Percentiles rank a stretch among this genome's conserved stretches.
phyloP scores from a whole-genome alignment of 2,329 filamentous ascomycete genomes.

The Pseudocercospora musae region DNA sequence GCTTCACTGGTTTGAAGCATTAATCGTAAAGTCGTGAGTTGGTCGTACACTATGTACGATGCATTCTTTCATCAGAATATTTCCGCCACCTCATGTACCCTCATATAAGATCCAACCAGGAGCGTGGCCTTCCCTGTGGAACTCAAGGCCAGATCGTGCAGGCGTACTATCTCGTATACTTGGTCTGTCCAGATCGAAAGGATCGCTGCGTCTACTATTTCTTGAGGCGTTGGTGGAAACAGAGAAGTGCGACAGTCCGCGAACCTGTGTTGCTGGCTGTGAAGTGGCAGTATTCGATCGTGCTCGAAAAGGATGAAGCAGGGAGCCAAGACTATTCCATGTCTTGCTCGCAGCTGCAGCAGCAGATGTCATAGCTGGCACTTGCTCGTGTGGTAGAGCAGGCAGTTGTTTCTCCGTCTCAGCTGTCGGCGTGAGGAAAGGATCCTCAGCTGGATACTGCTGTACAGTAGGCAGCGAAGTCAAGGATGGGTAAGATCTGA shows the following conservation, averaged over 20 bases:
- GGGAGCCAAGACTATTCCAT: background rate
- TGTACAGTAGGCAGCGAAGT: conserved; percentile 21
- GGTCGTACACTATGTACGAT: background rate
- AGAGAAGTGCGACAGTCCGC: conserved; percentile 9
- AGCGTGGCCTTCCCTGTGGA: background rate
- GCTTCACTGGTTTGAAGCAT: background rate
- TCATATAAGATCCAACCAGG: background rate
- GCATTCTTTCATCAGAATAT: background rate
- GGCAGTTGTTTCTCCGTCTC: conserved; percentile 4
- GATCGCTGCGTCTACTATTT: conserved; percentile 21
- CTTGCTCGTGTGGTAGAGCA: background rate
- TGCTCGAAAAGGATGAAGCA: background rate
- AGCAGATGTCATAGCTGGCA: background rate
- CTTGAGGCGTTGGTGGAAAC: conserved; percentile 11
- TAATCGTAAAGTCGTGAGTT: background rate
- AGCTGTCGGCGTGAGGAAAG: conserved; percentile 25
- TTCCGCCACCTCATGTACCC: background rate
- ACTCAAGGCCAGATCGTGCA: background rate
- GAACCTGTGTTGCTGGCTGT: conserved; percentile 2
- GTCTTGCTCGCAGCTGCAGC: background rate
- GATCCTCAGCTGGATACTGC: conserved; percentile 29
- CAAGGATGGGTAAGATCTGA: conserved; percentile 26
- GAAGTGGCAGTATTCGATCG: background rate
- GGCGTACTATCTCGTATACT: conserved; percentile 12
- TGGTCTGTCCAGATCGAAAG: conserved; percentile 21